phyloP scores from a whole-genome alignment of 2,329 filamentous ascomycete species.

The Hypoxylon sp. region DNA sequence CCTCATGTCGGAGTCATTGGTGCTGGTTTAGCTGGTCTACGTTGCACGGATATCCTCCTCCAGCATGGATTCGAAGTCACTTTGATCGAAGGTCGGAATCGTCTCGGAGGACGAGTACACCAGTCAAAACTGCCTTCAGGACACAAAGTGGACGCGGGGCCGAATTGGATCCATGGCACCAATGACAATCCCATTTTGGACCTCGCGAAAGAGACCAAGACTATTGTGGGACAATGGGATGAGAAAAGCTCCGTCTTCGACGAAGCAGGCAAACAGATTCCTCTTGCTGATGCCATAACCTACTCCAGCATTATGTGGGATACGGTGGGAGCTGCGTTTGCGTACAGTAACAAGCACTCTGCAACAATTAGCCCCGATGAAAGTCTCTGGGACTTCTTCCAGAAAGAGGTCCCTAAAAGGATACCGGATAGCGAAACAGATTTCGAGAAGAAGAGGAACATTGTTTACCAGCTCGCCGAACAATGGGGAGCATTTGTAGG shows the following conservation, averaged over 20 bases:
- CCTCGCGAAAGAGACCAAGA: slow-evolving; percentile 74
- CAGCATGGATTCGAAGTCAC: slow-evolving; percentile 77
- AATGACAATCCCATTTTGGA: slow-evolving; percentile 78
- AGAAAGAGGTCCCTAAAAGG: slow-evolving; percentile 60
- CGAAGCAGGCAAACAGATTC: slow-evolving; percentile 67
- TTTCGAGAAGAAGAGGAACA: slow-evolving; percentile 59
- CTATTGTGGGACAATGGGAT: slow-evolving; percentile 64
- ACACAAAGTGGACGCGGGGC: slow-evolving; percentile 70
- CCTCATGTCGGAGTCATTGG: slow-evolving; percentile 77
- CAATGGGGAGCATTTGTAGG: slow-evolving; percentile 82
- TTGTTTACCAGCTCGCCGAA: slow-evolving; percentile 69
- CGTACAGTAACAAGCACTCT: slow-evolving; percentile 71
- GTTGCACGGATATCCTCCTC: slow-evolving; percentile 77
- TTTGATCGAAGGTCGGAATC: slow-evolving; percentile 76
- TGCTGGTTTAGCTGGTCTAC: slow-evolving; percentile 78
- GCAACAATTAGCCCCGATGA: slow-evolving; percentile 62
- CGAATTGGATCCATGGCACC: slow-evolving; percentile 87
- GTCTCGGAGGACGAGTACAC: slow-evolving; percentile 75
- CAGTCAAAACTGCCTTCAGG: slow-evolving; percentile 64
- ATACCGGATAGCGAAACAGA: slow-evolving; percentile 62
- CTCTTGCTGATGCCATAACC: slow-evolving; percentile 61
- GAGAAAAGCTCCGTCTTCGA: slow-evolving; percentile 69
- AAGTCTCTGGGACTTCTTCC: slow-evolving; percentile 70
- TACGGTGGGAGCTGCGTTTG: slow-evolving; percentile 77
- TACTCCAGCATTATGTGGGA: slow-evolving; percentile 74